Evolutionary conservation across 1,139 yeast species (phyloP).

Genomic region (Lodderomyces oxycetoniae): DNA sequence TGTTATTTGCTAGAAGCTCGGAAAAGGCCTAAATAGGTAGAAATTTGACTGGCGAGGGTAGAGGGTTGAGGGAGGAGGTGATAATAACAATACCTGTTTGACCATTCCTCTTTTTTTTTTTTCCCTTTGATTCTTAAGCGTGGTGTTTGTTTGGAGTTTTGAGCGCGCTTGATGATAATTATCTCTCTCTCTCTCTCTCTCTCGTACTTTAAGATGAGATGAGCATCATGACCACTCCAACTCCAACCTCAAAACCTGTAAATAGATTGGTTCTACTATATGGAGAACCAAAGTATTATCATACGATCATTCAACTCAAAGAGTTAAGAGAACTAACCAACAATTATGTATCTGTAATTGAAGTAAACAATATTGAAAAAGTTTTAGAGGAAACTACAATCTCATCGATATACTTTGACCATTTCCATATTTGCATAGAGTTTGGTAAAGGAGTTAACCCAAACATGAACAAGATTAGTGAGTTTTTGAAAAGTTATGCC

Average conservation of each 20-base stretch:
- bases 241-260: neutral
- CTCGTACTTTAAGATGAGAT: too few relatives aligned
- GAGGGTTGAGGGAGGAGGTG: too few relatives aligned
- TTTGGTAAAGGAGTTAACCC: conserved; percentile 28
- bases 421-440: conserved; percentile 33
- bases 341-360: conserved; percentile 21
- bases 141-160: too few relatives aligned
- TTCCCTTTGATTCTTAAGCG: too few relatives aligned
- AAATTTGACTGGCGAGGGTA: too few relatives aligned
- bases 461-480: conserved; percentile 20
- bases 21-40: conserved; percentile 10
- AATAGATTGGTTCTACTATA: conserved; percentile 29
- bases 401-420: conserved; percentile 20
- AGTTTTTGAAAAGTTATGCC: conserved; percentile 21
- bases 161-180: too few relatives aligned
- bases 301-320: conserved; percentile 25
- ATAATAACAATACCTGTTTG: too few relatives aligned
- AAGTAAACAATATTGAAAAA: conserved; percentile 16
- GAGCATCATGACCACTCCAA: neutral
- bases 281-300: conserved; percentile 29
- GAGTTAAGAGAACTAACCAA: conserved; percentile 21
- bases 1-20: conserved; percentile 14
- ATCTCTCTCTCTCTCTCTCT: too few relatives aligned
- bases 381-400: conserved; percentile 11
- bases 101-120: too few relatives aligned